Conservation (phyloP, 2,329 filamentous ascomycete species). For the Metarhizium robertsii region DNA sequence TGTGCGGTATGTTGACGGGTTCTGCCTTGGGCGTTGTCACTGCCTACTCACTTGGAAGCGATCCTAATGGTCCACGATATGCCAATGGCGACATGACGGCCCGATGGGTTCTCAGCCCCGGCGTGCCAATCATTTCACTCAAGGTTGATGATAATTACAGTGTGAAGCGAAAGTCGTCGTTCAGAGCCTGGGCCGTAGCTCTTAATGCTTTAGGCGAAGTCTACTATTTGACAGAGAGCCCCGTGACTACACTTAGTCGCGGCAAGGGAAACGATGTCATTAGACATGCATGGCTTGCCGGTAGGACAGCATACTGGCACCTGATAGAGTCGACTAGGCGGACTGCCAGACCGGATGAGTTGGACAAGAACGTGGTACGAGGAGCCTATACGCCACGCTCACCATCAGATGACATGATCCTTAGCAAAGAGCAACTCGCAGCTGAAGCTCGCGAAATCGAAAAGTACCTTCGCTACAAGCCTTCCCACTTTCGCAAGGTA, state of each 20-base stretch:
- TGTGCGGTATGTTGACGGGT: slow-evolving; percentile 74
- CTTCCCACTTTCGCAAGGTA: slow-evolving; percentile 66
- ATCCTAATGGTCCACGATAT: slow-evolving; percentile 49
- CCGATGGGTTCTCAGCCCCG: slow-evolving; percentile 83
- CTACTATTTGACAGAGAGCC: slow-evolving; percentile 71
- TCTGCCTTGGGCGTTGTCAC: slow-evolving; percentile 78
- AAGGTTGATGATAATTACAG: slow-evolving; percentile 78
- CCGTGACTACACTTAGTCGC: slow-evolving; percentile 43
- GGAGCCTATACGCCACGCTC: slow-evolving; percentile 75
- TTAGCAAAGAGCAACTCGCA: slow-evolving; percentile 59
- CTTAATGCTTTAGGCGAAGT: slow-evolving; percentile 89
- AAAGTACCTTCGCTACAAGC: slow-evolving; percentile 60
- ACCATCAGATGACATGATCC: slow-evolving; percentile 62
- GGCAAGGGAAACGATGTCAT: slow-evolving; percentile 45
- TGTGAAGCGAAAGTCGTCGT: slow-evolving; percentile 55
- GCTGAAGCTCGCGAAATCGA: slow-evolving; percentile 80
- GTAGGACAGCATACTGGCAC: slow-evolving; percentile 71
- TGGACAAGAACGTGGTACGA: slow-evolving; percentile 55
- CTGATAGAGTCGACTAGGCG: slow-evolving; percentile 71
- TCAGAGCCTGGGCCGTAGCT: slow-evolving; percentile 82
- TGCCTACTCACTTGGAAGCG: slow-evolving; percentile 64
- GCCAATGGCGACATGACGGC: slow-evolving; percentile 72
- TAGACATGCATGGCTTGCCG: slow-evolving; percentile 69
- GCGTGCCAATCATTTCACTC: slow-evolving; percentile 81
- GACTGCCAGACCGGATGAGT: slow-evolving; percentile 60